Percentiles rank a stretch among this genome's conserved stretches.
Conservation (phyloP, 2,329 filamentous ascomycete species). For the Aspergillus candidus region DNA sequence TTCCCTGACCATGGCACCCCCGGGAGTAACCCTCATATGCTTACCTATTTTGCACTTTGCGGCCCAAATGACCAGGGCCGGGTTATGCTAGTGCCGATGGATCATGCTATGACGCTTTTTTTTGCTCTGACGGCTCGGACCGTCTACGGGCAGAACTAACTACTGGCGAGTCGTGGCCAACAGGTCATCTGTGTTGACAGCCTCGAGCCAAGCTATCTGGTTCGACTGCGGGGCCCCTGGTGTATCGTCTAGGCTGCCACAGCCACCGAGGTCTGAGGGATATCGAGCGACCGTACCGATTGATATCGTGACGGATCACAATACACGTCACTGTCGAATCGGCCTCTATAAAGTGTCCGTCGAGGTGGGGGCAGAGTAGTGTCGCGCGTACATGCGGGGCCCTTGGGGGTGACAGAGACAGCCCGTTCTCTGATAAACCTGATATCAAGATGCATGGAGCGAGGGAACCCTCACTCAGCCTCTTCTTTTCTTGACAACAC, state of each 20-base stretch:
- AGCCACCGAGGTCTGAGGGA: slow-evolving; percentile 20
- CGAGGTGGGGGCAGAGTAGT: slow-evolving; percentile 15
- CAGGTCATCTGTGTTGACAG: too few species aligned
- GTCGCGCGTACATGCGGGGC: slow-evolving; percentile 24
- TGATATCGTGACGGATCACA: slow-evolving; percentile 23
- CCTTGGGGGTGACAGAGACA: slow-evolving; percentile 6
- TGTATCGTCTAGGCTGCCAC: slow-evolving; percentile 20
- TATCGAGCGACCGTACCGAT: slow-evolving; percentile 21
- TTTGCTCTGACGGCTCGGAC: slow-evolving; percentile 26
- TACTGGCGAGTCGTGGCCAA: slow-evolving; percentile 12
- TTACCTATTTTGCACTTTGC: slow-evolving; percentile 19
- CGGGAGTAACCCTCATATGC: not conserved
- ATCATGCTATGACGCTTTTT: slow-evolving; percentile 11
- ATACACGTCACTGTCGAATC: slow-evolving; percentile 26
- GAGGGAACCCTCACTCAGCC: slow-evolving; percentile 11
- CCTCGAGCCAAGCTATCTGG: slow-evolving; percentile 6
- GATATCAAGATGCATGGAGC: slow-evolving; percentile 18
- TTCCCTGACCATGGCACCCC: too few species aligned
- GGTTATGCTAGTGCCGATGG: slow-evolving; percentile 14
- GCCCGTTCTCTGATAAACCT: slow-evolving; percentile 16
- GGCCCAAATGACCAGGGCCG: slow-evolving; percentile 24
- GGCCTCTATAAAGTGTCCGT: slow-evolving; percentile 15
- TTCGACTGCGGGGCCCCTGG: slow-evolving; percentile 7
- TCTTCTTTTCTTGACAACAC: slow-evolving; percentile 12
- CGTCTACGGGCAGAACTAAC: slow-evolving; percentile 14